A percentile compares a stretch with the other conserved stretches of the same genome.
These are phyloP conservation scores for Chlorella sp. DNA, from an alignment of 139 green algal genomes.

Conservation along the genomic window DNA sequence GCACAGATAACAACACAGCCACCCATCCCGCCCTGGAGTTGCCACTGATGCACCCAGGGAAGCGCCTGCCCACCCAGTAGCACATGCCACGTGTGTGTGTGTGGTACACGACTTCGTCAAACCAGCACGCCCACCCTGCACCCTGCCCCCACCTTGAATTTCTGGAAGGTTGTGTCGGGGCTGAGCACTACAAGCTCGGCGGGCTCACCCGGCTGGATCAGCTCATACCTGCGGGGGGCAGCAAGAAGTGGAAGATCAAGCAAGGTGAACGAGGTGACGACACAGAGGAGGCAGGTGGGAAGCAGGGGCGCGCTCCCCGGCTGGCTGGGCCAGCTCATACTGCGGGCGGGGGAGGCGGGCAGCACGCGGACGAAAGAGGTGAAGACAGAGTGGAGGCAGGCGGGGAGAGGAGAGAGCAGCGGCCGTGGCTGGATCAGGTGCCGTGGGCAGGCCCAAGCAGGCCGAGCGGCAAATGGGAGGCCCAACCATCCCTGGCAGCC, in stretches of 20 bases:
- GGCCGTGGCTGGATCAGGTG: neutral
- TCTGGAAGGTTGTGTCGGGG: conserved; percentile 57
- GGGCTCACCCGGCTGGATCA: conserved; percentile 14
- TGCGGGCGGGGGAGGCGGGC: neutral
- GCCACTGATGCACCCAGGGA: neutral
- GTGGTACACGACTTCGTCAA: too few species aligned
- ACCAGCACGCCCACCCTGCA: neutral
- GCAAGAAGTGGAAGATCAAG: neutral
- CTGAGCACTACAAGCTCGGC: conserved; percentile 81
- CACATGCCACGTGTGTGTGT: too few species aligned
- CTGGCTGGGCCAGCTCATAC: too few species aligned
- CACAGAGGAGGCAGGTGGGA: neutral
- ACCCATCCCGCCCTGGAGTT: neutral
- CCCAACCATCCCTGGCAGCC: neutral
- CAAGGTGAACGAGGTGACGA: neutral
- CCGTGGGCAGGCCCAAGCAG: too few species aligned
- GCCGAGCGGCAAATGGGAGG: neutral
- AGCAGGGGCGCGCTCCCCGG: neutral
- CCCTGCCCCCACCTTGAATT: conserved; percentile 69
- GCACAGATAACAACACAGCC: neutral
- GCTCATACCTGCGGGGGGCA: conserved; percentile 16
- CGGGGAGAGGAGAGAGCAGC: neutral
- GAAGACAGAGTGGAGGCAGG: too few species aligned
- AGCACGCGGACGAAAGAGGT: too few species aligned
- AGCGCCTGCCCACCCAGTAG: neutral